Evolutionary conservation across 2,329 filamentous ascomycete species (phyloP).

Genomic region (Fusarium keratoplasticum): DNA sequence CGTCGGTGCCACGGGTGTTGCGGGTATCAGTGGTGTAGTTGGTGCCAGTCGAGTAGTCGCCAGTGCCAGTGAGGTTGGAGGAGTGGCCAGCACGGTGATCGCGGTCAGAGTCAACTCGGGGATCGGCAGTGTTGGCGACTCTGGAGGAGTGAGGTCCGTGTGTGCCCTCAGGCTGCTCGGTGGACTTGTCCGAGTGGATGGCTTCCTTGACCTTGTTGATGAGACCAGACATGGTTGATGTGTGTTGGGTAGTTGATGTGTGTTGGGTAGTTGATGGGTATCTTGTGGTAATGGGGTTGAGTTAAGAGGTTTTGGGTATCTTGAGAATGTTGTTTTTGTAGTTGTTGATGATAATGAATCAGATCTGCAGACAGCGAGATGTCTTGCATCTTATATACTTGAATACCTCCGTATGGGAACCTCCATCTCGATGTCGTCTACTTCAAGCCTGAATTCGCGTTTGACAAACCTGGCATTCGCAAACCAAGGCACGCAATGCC

Average conservation of each 20-base stretch:
- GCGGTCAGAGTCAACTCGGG: constrained; percentile 63
- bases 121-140: constrained; percentile 59
- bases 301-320: constrained; percentile 30
- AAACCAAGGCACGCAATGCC: constrained; percentile 25
- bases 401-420: background rate
- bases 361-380: background rate
- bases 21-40: constrained; percentile 4
- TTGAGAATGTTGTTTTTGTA: constrained; percentile 23
- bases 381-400: constrained; percentile 40
- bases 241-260: constrained; percentile 1
- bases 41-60: background rate
- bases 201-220: constrained; percentile 71
- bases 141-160: constrained; percentile 34
- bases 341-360: constrained; percentile 29
- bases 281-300: constrained; percentile 12
- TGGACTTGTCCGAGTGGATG: constrained; percentile 57
- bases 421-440: constrained; percentile 29
- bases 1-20: constrained; percentile 19
- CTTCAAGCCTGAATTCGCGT: constrained; percentile 4
- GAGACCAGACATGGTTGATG: constrained; percentile 64
- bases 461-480: constrained; percentile 6
- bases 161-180: constrained; percentile 37
- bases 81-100: constrained; percentile 49
- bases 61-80: constrained; percentile 2
- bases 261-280: constrained; percentile 14